These are phyloP conservation scores for Pseudopithomyces chartarum DNA, from an alignment of 2,329 filamentous ascomycete genomes.

Conservation along the genomic window DNA sequence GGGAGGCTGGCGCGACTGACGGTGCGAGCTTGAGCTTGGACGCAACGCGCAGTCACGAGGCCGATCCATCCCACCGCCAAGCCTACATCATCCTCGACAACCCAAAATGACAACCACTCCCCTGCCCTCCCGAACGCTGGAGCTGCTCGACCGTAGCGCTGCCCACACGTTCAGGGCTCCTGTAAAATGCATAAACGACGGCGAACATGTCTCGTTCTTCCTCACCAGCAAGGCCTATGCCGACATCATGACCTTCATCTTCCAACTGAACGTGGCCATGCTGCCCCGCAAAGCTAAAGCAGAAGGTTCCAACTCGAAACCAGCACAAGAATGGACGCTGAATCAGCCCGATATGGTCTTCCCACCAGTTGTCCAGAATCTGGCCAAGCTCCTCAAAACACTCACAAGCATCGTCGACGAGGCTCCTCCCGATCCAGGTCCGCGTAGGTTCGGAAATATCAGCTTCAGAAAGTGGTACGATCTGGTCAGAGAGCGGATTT, in stretches of 20 bases:
- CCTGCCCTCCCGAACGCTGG: slow-evolving; percentile 24
- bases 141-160: slow-evolving; percentile 23
- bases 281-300: slow-evolving; percentile 66
- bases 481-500: slow-evolving; percentile 65
- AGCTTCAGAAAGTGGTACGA: slow-evolving; percentile 86
- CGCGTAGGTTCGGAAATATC: slow-evolving; percentile 87
- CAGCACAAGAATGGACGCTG: slow-evolving; percentile 59
- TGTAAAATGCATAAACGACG: slow-evolving; percentile 81
- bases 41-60: slow-evolving; percentile 11
- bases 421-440: slow-evolving; percentile 82
- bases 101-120: slow-evolving; percentile 25
- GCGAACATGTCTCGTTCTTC: slow-evolving; percentile 79
- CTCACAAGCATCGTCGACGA: slow-evolving; percentile 73
- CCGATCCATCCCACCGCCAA: slow-evolving; percentile 1
- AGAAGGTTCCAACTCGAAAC: slow-evolving; percentile 42
- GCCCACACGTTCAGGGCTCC: slow-evolving; percentile 66
- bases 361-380: slow-evolving; percentile 64
- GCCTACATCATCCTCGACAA: slow-evolving; percentile 8
- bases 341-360: slow-evolving; percentile 50
- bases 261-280: slow-evolving; percentile 88
- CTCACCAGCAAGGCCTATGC: slow-evolving; percentile 80
- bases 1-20: slow-evolving; percentile 15
- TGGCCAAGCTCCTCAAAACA: slow-evolving; percentile 69
- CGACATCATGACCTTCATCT: slow-evolving; percentile 83
- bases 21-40: background rate